Conservation (phyloP, 2,329 filamentous ascomycete genomes). For the Colletotrichum sojae region DNA sequence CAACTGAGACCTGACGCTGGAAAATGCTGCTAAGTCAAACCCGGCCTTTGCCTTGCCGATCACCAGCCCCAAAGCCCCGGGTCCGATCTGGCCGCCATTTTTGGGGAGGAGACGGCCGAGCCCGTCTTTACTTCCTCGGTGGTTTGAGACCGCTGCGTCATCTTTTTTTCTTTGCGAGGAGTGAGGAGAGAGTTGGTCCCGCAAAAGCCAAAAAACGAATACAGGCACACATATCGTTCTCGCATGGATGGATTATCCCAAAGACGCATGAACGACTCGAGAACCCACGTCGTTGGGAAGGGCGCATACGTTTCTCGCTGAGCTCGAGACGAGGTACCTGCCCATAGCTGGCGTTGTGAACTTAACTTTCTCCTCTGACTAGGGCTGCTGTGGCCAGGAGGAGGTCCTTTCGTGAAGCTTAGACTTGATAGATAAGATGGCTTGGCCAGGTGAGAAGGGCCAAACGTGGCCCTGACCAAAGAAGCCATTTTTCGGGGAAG, state of each 20-base stretch:
- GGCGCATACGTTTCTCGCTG: no score
- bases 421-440: not conserved
- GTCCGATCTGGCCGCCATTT: not conserved
- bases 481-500: not conserved
- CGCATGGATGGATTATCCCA: conserved; percentile 4
- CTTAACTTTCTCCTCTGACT: conserved; percentile 1
- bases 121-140: no score
- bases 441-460: not conserved
- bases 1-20: conserved; percentile 26
- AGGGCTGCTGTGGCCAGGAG: conserved; percentile 10
- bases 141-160: no score
- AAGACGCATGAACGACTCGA: conserved; percentile 13
- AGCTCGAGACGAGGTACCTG: no score
- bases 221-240: not conserved
- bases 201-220: not conserved
- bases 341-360: not conserved
- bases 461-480: not conserved
- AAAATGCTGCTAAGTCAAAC: conserved; percentile 28
- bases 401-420: conserved; percentile 22
- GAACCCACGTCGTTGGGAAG: not conserved
- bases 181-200: not conserved
- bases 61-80: conserved; percentile 22
- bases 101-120: not conserved
- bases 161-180: not conserved
- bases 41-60: conserved; percentile 31